Percentiles rank a stretch among this genome's conserved stretches.
phyloP scores from a whole-genome alignment of 2,329 filamentous ascomycete species.

The Lecanosticta acicola region DNA sequence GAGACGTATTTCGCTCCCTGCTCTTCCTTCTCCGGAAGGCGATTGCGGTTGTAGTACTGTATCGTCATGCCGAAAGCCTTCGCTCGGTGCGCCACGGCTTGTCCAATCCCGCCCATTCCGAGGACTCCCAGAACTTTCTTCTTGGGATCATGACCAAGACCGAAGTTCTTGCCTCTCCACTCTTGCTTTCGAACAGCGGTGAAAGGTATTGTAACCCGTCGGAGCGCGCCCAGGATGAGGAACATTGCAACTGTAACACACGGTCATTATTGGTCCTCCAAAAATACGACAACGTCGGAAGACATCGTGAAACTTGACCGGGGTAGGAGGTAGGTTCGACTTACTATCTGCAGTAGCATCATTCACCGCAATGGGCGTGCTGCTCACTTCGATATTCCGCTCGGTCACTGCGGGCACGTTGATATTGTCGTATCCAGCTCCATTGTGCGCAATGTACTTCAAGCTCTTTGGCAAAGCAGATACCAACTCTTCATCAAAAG shows the following conservation, averaged over 20 bases:
- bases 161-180: slow-evolving; percentile 42
- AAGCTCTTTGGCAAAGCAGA: slow-evolving; percentile 38
- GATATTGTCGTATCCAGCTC: slow-evolving; percentile 36
- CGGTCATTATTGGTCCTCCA: neutral
- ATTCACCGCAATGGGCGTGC: slow-evolving; percentile 46
- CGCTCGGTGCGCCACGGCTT: slow-evolving; percentile 45
- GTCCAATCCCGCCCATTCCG: slow-evolving; percentile 57
- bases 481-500: slow-evolving; percentile 43
- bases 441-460: slow-evolving; percentile 44
- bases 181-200: slow-evolving; percentile 42
- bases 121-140: slow-evolving; percentile 52
- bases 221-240: slow-evolving; percentile 49
- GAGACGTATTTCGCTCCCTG: slow-evolving; percentile 49
- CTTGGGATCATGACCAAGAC: slow-evolving; percentile 49
- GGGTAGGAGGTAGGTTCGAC: too few species aligned
- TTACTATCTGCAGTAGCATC: slow-evolving; percentile 43
- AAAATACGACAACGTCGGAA: neutral
- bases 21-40: slow-evolving; percentile 37
- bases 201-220: slow-evolving; percentile 45
- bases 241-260: slow-evolving; percentile 44
- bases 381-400: slow-evolving; percentile 39
- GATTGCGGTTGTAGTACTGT: slow-evolving; percentile 54
- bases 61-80: slow-evolving; percentile 53
- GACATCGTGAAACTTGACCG: neutral
- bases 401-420: slow-evolving; percentile 31